These are phyloP conservation scores for Diaporthe batatas DNA, from an alignment of 2,329 filamentous ascomycete species.

Conservation along the genomic window DNA sequence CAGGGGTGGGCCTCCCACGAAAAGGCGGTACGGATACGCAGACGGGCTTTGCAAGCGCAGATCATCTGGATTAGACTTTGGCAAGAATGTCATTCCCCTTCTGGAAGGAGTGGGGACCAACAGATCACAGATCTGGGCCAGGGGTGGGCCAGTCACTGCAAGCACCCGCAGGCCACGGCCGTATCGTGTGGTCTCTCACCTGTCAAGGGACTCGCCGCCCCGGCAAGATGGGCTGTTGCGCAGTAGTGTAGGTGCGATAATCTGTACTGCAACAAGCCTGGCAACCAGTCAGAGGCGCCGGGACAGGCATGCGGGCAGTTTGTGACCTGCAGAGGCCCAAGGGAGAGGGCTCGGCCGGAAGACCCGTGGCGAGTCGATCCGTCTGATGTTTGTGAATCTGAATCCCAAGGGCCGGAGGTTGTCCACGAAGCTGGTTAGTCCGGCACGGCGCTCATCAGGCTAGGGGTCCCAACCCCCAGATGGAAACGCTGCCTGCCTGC, in stretches of 20 bases:
- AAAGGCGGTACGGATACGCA: constrained; percentile 21
- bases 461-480: constrained; percentile 9
- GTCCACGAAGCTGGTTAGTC: constrained; percentile 28
- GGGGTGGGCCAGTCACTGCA: constrained; percentile 14
- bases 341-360: constrained; percentile 1
- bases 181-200: background rate
- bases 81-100: constrained; percentile 35
- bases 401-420: constrained; percentile 34
- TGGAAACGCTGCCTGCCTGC: background rate
- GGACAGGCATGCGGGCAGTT: constrained; percentile 20
- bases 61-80: constrained; percentile 33
- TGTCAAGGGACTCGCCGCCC: constrained; percentile 14
- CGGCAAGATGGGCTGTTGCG: constrained; percentile 11
- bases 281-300: constrained; percentile 3
- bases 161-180: constrained; percentile 27
- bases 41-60: constrained; percentile 30
- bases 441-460: constrained; percentile 16
- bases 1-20: constrained; percentile 13
- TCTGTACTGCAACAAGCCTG: no score
- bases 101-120: constrained; percentile 33
- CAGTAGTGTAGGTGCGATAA: no score
- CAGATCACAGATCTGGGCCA: constrained; percentile 34
- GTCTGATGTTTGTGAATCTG: constrained; percentile 33
- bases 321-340: constrained; percentile 9
- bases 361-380: constrained; percentile 30